Percentiles rank a stretch among this genome's conserved stretches.
These are phyloP conservation scores for Puccinia hordei DNA, from an alignment of 1,284 basidiomycete species.

Conservation along the genomic window DNA sequence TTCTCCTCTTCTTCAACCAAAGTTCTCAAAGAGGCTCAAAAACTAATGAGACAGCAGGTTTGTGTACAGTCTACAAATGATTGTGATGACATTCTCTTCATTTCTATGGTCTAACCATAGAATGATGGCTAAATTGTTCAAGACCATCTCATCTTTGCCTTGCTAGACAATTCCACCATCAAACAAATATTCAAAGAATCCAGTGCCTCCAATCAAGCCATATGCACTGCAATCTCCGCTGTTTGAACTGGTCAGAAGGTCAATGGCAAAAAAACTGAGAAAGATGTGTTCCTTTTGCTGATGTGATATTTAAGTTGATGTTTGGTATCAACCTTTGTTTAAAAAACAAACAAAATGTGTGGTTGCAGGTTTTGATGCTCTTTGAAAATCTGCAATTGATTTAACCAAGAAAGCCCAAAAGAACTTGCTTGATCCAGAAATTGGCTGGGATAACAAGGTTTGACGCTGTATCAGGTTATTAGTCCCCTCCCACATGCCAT, in stretches of 20 bases:
- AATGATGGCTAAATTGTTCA: no score
- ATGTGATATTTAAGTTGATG: no score
- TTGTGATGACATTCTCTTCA: no score
- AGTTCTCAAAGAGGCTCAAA: no score
- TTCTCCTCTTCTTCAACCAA: no score
- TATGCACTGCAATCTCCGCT: constrained; percentile 79
- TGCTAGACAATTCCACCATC: constrained; percentile 71
- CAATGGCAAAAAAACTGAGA: constrained; percentile 77
- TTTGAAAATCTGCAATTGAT: constrained; percentile 61
- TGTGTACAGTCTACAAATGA: no score
- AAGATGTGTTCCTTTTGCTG: constrained; percentile 68
- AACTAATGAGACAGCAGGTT: no score
- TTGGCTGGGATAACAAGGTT: constrained; percentile 64
- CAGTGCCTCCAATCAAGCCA: constrained; percentile 69
- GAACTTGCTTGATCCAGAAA: constrained; percentile 66
- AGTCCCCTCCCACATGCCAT: no score
- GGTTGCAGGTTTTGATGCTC: constrained; percentile 57
- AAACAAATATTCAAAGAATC: constrained; percentile 72
- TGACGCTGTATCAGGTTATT: constrained; percentile 67
- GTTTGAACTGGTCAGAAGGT: constrained; percentile 77
- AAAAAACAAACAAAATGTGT: no score
- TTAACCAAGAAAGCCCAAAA: constrained; percentile 65
- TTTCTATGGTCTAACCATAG: no score
- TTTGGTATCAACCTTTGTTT: no score
- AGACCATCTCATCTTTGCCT: constrained; percentile 70